phyloP scores from a whole-genome alignment of 1,284 basidiomycete genomes.

The Naganishia albida region DNA sequence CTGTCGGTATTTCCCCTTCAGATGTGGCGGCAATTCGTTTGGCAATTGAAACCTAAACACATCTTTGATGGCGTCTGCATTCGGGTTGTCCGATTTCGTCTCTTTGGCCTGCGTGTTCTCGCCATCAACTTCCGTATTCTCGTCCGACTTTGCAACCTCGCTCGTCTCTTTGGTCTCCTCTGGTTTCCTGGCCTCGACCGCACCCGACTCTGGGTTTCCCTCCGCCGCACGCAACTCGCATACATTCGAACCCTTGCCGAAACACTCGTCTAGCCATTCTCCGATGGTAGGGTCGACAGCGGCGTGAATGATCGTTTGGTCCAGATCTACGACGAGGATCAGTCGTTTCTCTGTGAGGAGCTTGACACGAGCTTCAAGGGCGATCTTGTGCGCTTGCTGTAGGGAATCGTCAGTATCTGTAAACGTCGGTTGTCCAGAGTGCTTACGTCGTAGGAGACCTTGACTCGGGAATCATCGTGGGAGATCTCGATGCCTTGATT shows the following conservation, averaged over 20 bases:
- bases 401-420: slow-evolving; percentile 39
- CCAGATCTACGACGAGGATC: slow-evolving; percentile 94
- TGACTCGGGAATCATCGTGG: slow-evolving; percentile 53
- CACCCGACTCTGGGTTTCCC: slow-evolving; percentile 1
- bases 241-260: slow-evolving; percentile 27
- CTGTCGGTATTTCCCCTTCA: slow-evolving; percentile 27
- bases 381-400: slow-evolving; percentile 87
- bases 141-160: neutral
- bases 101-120: neutral
- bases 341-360: slow-evolving; percentile 77
- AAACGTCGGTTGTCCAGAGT: neutral
- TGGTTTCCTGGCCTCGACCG: neutral
- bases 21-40: slow-evolving; percentile 65
- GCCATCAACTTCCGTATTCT: neutral
- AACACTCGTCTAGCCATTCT: slow-evolving; percentile 82
- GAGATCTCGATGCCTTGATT: slow-evolving; percentile 48
- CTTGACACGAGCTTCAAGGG: slow-evolving; percentile 74
- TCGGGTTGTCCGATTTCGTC: slow-evolving; percentile 70
- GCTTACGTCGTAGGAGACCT: slow-evolving; percentile 53
- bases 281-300: slow-evolving; percentile 98
- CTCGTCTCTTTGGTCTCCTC: neutral
- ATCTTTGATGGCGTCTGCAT: slow-evolving; percentile 83
- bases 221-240: slow-evolving; percentile 14
- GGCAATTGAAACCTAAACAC: slow-evolving; percentile 80
- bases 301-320: slow-evolving; percentile 98